Percentiles rank a stretch among this genome's conserved stretches.
These are phyloP conservation scores for Aureococcus anophagefferens DNA, from an alignment of 108 stramenopile genomes.

Conservation along the genomic window DNA sequence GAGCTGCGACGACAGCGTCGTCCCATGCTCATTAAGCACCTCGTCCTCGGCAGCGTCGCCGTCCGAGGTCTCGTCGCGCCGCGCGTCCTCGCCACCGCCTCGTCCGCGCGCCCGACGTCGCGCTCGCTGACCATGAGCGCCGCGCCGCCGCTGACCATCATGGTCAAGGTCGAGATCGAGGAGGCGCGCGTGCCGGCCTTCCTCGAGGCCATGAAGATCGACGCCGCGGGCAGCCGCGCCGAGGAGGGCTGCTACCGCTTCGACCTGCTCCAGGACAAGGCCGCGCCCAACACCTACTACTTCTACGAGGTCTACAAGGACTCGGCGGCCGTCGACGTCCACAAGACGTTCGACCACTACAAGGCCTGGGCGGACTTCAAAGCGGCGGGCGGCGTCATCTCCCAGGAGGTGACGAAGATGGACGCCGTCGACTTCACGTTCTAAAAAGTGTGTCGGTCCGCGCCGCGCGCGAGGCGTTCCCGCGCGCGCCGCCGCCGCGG, in stretches of 20 bases:
- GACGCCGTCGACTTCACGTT: background rate
- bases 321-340: background rate
- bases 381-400: background rate
- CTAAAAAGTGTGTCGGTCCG: no score
- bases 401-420: background rate
- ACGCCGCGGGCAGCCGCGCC: background rate
- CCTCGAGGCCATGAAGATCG: slow-evolving; percentile 5
- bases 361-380: slow-evolving; percentile 9
- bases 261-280: background rate
- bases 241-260: slow-evolving; percentile 1
- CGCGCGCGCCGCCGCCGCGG: no score
- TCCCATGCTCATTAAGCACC: no score
- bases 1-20: no score
- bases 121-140: no score
- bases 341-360: background rate
- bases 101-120: no score
- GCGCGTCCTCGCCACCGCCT: no score
- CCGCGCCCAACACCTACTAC: background rate
- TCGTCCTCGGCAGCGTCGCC: no score
- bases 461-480: no score
- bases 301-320: slow-evolving; percentile 11
- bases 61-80: no score
- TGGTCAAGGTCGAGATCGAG: slow-evolving; percentile 9
- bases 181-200: background rate
- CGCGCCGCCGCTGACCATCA: background rate